Conservation (phyloP, 2,329 filamentous ascomycete species). For the Microsporum audouinii region DNA sequence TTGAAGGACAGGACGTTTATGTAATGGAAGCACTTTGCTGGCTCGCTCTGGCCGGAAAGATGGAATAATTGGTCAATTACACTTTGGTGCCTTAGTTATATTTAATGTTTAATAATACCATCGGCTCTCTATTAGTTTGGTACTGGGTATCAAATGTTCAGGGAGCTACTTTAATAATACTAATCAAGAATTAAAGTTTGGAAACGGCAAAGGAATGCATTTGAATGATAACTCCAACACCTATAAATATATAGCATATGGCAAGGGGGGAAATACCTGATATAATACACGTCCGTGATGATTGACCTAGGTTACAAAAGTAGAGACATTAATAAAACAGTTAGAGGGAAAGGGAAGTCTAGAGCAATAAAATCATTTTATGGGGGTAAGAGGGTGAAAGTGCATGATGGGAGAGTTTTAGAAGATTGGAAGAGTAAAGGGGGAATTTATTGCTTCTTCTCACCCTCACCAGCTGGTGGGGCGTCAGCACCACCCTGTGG, state of each 20-base stretch:
- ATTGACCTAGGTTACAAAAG: conserved; percentile 14
- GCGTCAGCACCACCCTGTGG: conserved; percentile 34
- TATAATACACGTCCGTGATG: conserved; percentile 14
- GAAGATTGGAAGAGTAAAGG: background rate
- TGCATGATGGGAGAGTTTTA: background rate
- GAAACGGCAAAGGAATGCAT: conserved; percentile 9
- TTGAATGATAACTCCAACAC: conserved; percentile 20
- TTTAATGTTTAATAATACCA: too few species aligned
- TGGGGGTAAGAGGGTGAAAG: background rate
- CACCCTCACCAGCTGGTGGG: conserved; percentile 44
- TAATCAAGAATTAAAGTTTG: background rate
- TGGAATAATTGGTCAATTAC: too few species aligned
- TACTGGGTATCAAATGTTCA: too few species aligned
- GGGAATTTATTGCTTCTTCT: conserved; percentile 51
- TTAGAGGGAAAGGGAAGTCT: conserved; percentile 3
- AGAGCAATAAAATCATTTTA: conserved; percentile 5
- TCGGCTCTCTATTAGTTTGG: too few species aligned
- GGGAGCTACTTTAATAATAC: background rate
- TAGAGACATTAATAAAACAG: conserved; percentile 8
- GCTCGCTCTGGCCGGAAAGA: too few species aligned
- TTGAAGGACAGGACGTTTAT: too few species aligned
- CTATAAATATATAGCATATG: conserved; percentile 9
- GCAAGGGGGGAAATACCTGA: conserved; percentile 8
- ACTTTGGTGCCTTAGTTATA: too few species aligned
- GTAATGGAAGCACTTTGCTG: too few species aligned